Conservation (phyloP, 2,329 filamentous ascomycete species). For the Microdochium bolleyi region DNA sequence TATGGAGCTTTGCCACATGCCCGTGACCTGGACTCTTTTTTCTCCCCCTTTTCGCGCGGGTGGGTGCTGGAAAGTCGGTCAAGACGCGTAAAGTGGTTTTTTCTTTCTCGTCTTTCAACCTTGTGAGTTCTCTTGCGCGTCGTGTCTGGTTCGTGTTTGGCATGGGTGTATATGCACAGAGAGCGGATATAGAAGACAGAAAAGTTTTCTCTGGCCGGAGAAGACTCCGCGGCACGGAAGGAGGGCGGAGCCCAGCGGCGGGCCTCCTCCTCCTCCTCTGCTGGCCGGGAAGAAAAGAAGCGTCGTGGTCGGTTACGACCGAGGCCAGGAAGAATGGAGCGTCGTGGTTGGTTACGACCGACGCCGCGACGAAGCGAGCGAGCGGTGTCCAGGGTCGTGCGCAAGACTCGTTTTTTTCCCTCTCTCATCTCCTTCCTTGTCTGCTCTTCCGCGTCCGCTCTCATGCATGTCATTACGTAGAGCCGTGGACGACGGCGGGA, state of each 20-base stretch:
- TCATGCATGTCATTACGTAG: neutral
- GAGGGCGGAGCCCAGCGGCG: neutral
- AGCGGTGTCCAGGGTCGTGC: too few relatives aligned
- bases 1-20: too few relatives aligned
- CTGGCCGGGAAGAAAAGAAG: neutral
- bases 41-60: too few relatives aligned
- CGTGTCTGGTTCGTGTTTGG: neutral
- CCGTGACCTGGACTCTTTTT: too few relatives aligned
- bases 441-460: neutral
- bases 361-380: neutral
- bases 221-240: neutral
- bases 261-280: neutral
- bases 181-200: too few relatives aligned
- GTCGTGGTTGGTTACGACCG: neutral
- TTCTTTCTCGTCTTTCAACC: neutral
- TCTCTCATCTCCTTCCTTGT: too few relatives aligned
- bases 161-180: too few relatives aligned
- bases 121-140: too few relatives aligned
- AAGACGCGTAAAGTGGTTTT: neutral
- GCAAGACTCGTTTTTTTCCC: neutral
- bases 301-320: neutral
- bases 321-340: neutral
- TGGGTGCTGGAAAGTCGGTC: neutral
- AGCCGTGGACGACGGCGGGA: too few relatives aligned
- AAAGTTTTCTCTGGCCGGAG: too few relatives aligned